Conservation (phyloP, 1,139 yeast species). For the Candida mesenterica region DNA sequence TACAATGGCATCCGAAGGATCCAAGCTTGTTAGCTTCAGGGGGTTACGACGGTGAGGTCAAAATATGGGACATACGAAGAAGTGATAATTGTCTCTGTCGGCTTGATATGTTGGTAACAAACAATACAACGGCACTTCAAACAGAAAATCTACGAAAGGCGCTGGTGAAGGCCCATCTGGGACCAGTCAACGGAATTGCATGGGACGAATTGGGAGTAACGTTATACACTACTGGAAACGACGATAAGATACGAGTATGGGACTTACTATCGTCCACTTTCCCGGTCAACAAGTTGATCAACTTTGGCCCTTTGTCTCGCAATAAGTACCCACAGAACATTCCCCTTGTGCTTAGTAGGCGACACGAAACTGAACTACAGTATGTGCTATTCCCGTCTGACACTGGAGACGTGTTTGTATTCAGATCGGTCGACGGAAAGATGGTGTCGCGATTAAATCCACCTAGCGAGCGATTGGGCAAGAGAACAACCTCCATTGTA, state of each 20-base stretch:
- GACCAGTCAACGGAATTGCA: conserved; percentile 68
- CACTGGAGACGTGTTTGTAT: conserved; percentile 71
- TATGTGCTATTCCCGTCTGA: conserved; percentile 73
- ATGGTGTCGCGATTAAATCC: conserved; percentile 51
- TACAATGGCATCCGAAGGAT: conserved; percentile 76
- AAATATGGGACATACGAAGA: conserved; percentile 74
- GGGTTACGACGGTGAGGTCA: conserved; percentile 69
- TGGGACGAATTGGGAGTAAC: conserved; percentile 68
- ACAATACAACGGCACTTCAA: conserved; percentile 15
- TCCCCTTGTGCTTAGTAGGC: conserved; percentile 45
- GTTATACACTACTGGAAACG: conserved; percentile 67
- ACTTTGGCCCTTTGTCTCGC: conserved; percentile 76
- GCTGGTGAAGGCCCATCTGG: conserved; percentile 65
- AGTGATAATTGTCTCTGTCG: conserved; percentile 63
- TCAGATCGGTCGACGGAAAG: conserved; percentile 62
- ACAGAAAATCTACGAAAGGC: conserved; percentile 29
- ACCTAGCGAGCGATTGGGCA: conserved; percentile 31
- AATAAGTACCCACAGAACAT: conserved; percentile 56
- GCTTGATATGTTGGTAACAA: conserved; percentile 50
- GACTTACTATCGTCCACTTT: conserved; percentile 51
- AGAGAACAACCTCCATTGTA: conserved; percentile 50
- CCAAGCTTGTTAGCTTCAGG: conserved; percentile 67
- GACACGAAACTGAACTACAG: conserved; percentile 50
- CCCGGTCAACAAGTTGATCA: conserved; percentile 59
- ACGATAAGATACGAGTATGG: conserved; percentile 78